Conservation (phyloP, 352 stramenopile species). For the Phytophthora litchii region DNA sequence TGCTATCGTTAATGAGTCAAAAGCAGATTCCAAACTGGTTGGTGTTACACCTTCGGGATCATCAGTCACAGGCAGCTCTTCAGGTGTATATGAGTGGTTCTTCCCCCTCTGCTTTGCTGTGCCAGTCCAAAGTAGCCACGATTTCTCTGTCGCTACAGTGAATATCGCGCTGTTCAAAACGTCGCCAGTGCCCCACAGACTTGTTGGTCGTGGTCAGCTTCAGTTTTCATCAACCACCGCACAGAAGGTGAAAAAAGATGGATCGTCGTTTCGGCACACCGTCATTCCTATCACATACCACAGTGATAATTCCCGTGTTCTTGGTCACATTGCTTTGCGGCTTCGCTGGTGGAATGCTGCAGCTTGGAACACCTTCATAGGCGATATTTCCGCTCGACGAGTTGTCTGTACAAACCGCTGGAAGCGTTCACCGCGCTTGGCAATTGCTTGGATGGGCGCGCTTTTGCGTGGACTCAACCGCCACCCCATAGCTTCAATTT, state of each 20-base stretch:
- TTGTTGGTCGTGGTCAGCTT: slow-evolving; percentile 31
- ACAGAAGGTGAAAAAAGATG: slow-evolving; percentile 26
- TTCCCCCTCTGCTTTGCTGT: slow-evolving; percentile 40
- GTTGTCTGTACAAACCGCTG: slow-evolving; percentile 74
- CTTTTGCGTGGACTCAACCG: slow-evolving; percentile 73
- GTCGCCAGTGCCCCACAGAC: slow-evolving; percentile 7
- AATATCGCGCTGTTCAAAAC: slow-evolving; percentile 37
- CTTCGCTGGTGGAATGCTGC: slow-evolving; percentile 58
- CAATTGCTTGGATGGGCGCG: slow-evolving; percentile 66
- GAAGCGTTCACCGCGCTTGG: slow-evolving; percentile 32
- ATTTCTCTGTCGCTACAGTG: slow-evolving; percentile 11
- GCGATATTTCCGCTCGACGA: slow-evolving; percentile 39
- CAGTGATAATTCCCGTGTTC: not conserved
- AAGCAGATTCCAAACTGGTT: not conserved
- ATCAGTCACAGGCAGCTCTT: slow-evolving; percentile 9
- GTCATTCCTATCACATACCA: slow-evolving; percentile 32
- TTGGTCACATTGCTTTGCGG: slow-evolving; percentile 35
- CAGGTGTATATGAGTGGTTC: slow-evolving; percentile 34
- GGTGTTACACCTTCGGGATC: slow-evolving; percentile 33
- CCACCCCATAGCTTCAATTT: slow-evolving; percentile 75
- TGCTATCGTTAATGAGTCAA: not conserved
- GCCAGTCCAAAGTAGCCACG: not conserved
- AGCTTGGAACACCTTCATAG: slow-evolving; percentile 51
- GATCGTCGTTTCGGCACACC: slow-evolving; percentile 25
- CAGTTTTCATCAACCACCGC: slow-evolving; percentile 12